Base-by-base conservation (phyloP, 805 yeast genomes). In the Ogataea methylovora region DNA sequence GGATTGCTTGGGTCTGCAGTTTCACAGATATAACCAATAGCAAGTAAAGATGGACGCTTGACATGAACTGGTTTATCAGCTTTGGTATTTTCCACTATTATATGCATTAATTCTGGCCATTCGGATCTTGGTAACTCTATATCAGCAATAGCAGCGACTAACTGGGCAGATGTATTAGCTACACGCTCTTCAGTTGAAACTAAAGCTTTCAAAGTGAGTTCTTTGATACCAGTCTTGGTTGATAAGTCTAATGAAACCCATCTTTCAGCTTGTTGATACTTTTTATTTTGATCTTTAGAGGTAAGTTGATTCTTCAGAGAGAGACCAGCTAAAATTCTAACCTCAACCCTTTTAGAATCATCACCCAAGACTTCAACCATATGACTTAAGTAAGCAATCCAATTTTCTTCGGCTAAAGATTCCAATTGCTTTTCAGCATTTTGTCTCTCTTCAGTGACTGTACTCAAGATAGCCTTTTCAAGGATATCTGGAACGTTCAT, bases 21-120 rank as follows among this genome's bases (percentile, higher is more conserved):
- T 61, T 92, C 98, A 63, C 98, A 92, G 44, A 92, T 90, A 60
- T 86, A 92, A 36, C 98, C 98, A 49, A 92, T 84, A 5, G 97
- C 74, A 49, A 86, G 69, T 43, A 88, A 67, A 6, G 96, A 84
- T 1, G 96, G 83, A 51, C 88, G 75, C 63, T 92, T 92, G 40
- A 87, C 78, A 52, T 79, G 66, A 37, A 74, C 84, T 23, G 88
- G 83, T 51, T 80, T 79, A 32, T 79, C 85, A 7, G 82, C 67
- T 49, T 76, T 77, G 22, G 97, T 92, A 60, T 86, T 85, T 42
- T 82, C 86, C 31, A 92, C 90, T 51, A 92, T 81, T 27, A 74
- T 73, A 35, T 79, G 74, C 63, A 90, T 84, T 51, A 92, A 70
- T 40, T 83, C 90, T 19, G 81, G 78, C 98, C 98, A 92, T 52